phyloP scores from a whole-genome alignment of 1,284 basidiomycete species.

The Ganoderma meredithae region DNA sequence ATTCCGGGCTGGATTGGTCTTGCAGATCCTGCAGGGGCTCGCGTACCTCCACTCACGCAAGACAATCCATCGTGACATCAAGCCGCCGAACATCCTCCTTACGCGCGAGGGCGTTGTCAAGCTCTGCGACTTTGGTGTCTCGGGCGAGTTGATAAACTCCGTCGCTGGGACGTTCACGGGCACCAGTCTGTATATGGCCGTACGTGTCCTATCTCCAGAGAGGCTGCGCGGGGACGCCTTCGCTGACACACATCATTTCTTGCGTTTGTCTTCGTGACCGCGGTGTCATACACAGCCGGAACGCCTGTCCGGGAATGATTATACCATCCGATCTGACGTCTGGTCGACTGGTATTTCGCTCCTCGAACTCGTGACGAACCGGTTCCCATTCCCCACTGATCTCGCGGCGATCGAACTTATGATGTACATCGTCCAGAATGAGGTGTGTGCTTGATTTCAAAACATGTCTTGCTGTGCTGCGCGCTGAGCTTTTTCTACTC shows the following conservation, averaged over 20 bases:
- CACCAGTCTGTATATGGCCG: slow-evolving; percentile 97
- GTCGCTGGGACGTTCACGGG: slow-evolving; percentile 96
- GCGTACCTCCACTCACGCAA: slow-evolving; percentile 90
- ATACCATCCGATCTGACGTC: slow-evolving; percentile 96
- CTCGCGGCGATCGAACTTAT: slow-evolving; percentile 93
- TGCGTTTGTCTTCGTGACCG: slow-evolving; percentile 17
- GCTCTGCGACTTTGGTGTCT: slow-evolving; percentile 96
- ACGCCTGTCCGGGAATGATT: slow-evolving; percentile 88
- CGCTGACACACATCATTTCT: slow-evolving; percentile 9
- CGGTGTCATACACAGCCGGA: slow-evolving; percentile 71
- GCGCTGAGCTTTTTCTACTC: slow-evolving; percentile 22
- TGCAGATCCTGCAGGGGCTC: slow-evolving; percentile 87
- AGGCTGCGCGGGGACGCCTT: slow-evolving; percentile 19
- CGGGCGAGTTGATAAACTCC: slow-evolving; percentile 92
- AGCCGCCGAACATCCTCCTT: slow-evolving; percentile 94
- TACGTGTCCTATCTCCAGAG: slow-evolving; percentile 53
- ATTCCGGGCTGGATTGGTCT: slow-evolving; percentile 9
- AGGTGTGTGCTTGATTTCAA: slow-evolving; percentile 53
- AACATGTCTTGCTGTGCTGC: slow-evolving; percentile 20
- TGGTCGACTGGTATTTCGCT: slow-evolving; percentile 97
- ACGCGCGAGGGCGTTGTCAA: slow-evolving; percentile 90
- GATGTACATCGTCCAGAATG: slow-evolving; percentile 87
- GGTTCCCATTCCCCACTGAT: slow-evolving; percentile 95
- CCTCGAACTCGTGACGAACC: slow-evolving; percentile 92
- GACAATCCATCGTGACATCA: slow-evolving; percentile 98